A percentile compares a stretch with the other conserved stretches of the same genome.
phyloP scores from a whole-genome alignment of 352 stramenopile species.

The Phytophthora cactorum region DNA sequence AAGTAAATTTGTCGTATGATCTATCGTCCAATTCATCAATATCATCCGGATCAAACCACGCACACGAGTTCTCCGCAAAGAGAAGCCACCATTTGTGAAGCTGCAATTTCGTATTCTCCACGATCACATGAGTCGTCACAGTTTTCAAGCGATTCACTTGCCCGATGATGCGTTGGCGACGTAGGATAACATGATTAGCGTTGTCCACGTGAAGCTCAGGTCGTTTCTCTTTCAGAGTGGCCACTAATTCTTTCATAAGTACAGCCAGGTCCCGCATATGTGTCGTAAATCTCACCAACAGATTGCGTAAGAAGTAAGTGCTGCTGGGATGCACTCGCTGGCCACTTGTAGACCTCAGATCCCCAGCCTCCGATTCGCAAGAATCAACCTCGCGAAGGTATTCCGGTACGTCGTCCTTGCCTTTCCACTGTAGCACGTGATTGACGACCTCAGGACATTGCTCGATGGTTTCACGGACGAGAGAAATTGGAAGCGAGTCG shows the following conservation, averaged over 20 bases:
- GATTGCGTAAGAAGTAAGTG: constrained; percentile 40
- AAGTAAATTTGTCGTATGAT: constrained; percentile 87
- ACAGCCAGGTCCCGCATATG: constrained; percentile 35
- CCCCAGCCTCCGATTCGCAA: constrained; percentile 5
- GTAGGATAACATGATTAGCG: constrained; percentile 12
- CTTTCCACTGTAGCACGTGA: constrained; percentile 80
- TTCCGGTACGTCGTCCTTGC: constrained; percentile 61
- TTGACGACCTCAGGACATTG: constrained; percentile 82
- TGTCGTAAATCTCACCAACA: constrained; percentile 34
- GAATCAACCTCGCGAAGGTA: constrained; percentile 48
- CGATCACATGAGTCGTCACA: constrained; percentile 47
- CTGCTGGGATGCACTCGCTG: constrained; percentile 14
- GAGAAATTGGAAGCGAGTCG: constrained; percentile 74
- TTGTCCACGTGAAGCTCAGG: constrained; percentile 13
- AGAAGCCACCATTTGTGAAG: constrained; percentile 80
- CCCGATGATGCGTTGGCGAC: constrained; percentile 36
- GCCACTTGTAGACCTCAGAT: not conserved
- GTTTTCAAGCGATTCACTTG: constrained; percentile 72
- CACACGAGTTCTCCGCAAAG: constrained; percentile 67
- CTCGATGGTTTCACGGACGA: constrained; percentile 78
- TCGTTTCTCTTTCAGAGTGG: constrained; percentile 29
- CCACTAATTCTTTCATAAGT: constrained; percentile 28
- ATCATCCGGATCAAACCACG: constrained; percentile 67
- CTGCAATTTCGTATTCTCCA: constrained; percentile 72
- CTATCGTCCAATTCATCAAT: constrained; percentile 49